Evolutionary conservation across 495 filamentous ascomycete genomes (phyloP), one percentile per base, ranked within the genome.

Genomic region (Aspergillus ostianus): DNA sequence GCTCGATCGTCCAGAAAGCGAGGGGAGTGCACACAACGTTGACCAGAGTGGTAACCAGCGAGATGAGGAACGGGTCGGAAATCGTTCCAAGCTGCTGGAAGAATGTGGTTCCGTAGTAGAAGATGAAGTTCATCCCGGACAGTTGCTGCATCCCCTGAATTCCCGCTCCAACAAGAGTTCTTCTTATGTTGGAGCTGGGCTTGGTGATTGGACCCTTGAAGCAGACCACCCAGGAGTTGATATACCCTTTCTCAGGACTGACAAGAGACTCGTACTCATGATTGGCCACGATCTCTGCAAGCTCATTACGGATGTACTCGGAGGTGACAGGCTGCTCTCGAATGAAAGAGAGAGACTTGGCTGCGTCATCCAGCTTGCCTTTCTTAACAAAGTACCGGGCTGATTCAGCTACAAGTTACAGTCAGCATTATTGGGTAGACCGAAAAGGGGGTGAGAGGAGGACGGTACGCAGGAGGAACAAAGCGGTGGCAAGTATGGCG

Each of bases 1-100:
- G 46, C 46, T 47, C 46, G 46, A 47, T 47, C n/a, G 46, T 47
- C 46, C 46, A 47, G 46, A 47, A 47, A 1, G 46, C 46, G 46
- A 47, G 46, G 7, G 46, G 8, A 12, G 46, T 47, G 46, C 46
- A 47, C 13, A 47, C 46, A 21, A 47, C 46, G n/a, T 47, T 47
- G 2, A 47, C 46, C 1, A 47, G 46, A 1, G 46, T 47, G 2
- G 46, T 47, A 47, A 17, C n/a, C 46, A 47, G 46, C 2, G 46
- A 47, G 2, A 10, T 47, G 46, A 47, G 46, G 46, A 47, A 47
- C 46, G 46, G 46, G 46, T 47, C 46, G 46, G 46, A 47, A 12
- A 47, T 47, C 1, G 46, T 47, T 47, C 46, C 7, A 10, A 47
- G 46, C 46, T 47, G 46, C 46, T 47, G 46, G 46, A 47, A 47